Conservation (phyloP, 2,329 filamentous ascomycete species). For the Arthroderma sp. region DNA sequence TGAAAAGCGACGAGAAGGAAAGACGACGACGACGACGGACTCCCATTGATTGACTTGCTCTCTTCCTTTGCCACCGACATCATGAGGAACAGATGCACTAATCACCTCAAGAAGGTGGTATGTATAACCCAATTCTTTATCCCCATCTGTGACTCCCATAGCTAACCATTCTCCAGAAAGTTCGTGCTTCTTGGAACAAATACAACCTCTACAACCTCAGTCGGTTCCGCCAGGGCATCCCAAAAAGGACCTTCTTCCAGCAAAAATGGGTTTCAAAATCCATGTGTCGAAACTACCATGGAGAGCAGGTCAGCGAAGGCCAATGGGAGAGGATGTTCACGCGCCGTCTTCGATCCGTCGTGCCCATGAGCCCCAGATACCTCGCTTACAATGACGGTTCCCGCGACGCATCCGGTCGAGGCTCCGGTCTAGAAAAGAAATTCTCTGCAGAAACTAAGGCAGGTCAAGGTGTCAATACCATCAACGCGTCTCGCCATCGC, state of each 20-base stretch:
- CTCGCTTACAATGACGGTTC: constrained; percentile 73
- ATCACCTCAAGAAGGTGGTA: constrained; percentile 28
- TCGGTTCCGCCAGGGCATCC: constrained; percentile 36
- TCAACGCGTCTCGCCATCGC: neutral
- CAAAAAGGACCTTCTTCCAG: constrained; percentile 70
- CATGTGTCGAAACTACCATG: constrained; percentile 73
- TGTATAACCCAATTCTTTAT: neutral
- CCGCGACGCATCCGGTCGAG: constrained; percentile 68
- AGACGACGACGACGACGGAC: neutral
- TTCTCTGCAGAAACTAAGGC: constrained; percentile 7
- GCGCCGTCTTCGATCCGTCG: constrained; percentile 63
- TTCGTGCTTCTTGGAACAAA: constrained; percentile 95
- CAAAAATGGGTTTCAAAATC: constrained; percentile 96
- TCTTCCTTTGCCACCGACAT: constrained; percentile 12
- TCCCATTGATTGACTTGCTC: too few species aligned
- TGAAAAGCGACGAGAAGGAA: neutral
- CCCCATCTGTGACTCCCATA: neutral
- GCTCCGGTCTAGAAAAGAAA: constrained; percentile 49
- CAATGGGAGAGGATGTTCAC: constrained; percentile 93
- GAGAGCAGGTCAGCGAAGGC: constrained; percentile 83
- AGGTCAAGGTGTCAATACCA: constrained; percentile 37
- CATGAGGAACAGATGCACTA: constrained; percentile 35
- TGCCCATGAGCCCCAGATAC: constrained; percentile 70
- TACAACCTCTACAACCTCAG: constrained; percentile 87
- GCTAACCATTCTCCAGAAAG: constrained; percentile 47